Percentiles rank a stretch among this genome's conserved stretches.
These are phyloP conservation scores for Aspergillus viridinutans DNA, from an alignment of 2,329 filamentous ascomycete species.

Conservation along the genomic window DNA sequence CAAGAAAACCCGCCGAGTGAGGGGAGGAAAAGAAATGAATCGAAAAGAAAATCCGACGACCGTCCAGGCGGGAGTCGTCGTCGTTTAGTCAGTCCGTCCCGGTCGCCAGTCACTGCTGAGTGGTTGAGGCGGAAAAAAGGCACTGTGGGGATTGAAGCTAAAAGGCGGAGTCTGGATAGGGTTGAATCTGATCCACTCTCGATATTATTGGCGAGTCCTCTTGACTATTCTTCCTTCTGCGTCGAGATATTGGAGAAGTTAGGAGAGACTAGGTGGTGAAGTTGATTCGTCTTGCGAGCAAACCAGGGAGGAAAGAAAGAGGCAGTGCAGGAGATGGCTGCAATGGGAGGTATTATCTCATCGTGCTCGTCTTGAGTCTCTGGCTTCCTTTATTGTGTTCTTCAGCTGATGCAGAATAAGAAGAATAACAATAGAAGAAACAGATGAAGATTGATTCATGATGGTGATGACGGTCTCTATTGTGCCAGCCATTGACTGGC, in stretches of 20 bases:
- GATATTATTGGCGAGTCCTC: neutral
- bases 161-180: neutral
- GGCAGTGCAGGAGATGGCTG: neutral
- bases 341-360: neutral
- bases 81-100: constrained; percentile 3
- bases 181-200: neutral
- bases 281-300: neutral
- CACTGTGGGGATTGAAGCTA: neutral
- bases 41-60: constrained; percentile 2
- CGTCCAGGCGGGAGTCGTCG: constrained; percentile 10
- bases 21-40: constrained; percentile 1
- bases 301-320: neutral
- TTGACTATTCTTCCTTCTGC: neutral
- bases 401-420: neutral
- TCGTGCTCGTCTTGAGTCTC: neutral
- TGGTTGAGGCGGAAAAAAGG: neutral
- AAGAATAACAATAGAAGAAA: neutral
- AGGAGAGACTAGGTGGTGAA: neutral
- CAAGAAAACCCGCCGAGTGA: constrained; percentile 1
- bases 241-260: neutral
- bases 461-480: neutral
- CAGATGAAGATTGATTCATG: neutral
- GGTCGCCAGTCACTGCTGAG: neutral
- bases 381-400: neutral
- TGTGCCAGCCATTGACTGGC: neutral